Conservation (phyloP, 208 protist species). For the Blastocrithidia nonstop region DNA sequence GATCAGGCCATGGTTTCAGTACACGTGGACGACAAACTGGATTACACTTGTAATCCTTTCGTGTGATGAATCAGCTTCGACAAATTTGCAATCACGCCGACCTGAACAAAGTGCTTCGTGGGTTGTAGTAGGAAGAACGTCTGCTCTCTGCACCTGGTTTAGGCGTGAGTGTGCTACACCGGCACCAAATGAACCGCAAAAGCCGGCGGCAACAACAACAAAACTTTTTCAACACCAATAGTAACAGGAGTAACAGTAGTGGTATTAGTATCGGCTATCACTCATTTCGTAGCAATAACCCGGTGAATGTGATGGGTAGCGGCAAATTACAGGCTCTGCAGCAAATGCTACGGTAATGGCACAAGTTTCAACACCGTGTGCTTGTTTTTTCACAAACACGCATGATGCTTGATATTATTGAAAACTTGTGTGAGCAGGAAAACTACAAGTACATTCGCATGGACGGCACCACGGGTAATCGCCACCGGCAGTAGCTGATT, state of each 20-base stretch:
- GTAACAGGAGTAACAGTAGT: constrained; percentile 3
- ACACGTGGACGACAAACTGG: constrained; percentile 12
- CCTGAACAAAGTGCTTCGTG: constrained; percentile 31
- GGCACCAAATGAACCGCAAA: not conserved
- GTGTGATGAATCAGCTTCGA: constrained; percentile 52
- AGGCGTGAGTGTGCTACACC: constrained; percentile 5
- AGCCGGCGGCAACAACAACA: too few relatives aligned
- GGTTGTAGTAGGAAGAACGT: constrained; percentile 16
- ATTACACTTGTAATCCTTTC: constrained; percentile 39
- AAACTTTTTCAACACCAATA: too few relatives aligned
- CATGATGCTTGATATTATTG: constrained; percentile 97
- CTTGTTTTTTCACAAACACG: constrained; percentile 95
- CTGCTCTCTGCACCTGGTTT: too few relatives aligned
- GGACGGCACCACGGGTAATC: constrained; percentile 88
- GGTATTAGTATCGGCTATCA: not conserved
- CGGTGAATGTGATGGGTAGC: constrained; percentile 44
- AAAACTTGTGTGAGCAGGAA: constrained; percentile 74
- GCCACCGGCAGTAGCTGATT: constrained; percentile 79
- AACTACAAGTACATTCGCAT: constrained; percentile 86
- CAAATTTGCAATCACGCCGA: constrained; percentile 75
- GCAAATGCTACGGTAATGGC: constrained; percentile 88
- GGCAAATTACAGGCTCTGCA: constrained; percentile 89
- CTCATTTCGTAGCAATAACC: constrained; percentile 54
- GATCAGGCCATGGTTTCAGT: not conserved
- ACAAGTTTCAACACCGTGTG: constrained; percentile 82